These are phyloP conservation scores for Geotrichum reessii DNA, from an alignment of 1,139 yeast species.

Conservation along the genomic window DNA sequence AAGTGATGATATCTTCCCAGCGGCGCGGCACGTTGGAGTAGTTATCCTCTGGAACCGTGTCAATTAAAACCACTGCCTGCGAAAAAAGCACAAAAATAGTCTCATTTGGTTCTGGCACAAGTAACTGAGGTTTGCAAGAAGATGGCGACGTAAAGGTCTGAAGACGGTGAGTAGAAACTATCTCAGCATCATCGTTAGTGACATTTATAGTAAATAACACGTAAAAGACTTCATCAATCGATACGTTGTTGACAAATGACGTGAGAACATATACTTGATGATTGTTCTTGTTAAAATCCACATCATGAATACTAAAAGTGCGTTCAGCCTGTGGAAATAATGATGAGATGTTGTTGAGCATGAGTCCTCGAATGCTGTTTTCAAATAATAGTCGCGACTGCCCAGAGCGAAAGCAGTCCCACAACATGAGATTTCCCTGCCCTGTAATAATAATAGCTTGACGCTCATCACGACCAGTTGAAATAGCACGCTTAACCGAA, in stretches of 20 bases:
- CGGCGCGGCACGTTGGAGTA: constrained; percentile 37
- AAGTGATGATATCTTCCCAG: constrained; percentile 73
- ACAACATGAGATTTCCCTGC: constrained; percentile 43
- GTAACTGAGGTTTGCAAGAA: constrained; percentile 45
- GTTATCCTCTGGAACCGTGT: constrained; percentile 47
- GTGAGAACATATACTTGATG: constrained; percentile 50
- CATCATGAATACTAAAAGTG: constrained; percentile 49
- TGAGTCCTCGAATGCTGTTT: constrained; percentile 34
- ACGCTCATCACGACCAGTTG: constrained; percentile 50
- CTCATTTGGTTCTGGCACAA: constrained; percentile 54
- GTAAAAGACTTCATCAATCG: constrained; percentile 21
- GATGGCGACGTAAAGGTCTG: constrained; percentile 40
- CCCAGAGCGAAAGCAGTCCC: constrained; percentile 46
- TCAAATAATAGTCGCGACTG: constrained; percentile 39
- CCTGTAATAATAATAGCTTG: constrained; percentile 39
- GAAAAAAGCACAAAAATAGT: constrained; percentile 62
- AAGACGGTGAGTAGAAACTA: constrained; percentile 57
- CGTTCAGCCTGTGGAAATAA: constrained; percentile 42
- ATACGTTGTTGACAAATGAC: constrained; percentile 33
- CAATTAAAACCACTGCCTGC: constrained; percentile 60
- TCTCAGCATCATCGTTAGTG: constrained; percentile 48
- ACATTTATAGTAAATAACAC: constrained; percentile 51
- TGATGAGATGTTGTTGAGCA: constrained; percentile 40
- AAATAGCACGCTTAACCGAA: constrained; percentile 54
- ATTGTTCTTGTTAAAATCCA: constrained; percentile 32